Percentiles rank a stretch among this genome's conserved stretches.
Conservation (phyloP, 257 asterid genomes). For the Misopates orontium region DNA sequence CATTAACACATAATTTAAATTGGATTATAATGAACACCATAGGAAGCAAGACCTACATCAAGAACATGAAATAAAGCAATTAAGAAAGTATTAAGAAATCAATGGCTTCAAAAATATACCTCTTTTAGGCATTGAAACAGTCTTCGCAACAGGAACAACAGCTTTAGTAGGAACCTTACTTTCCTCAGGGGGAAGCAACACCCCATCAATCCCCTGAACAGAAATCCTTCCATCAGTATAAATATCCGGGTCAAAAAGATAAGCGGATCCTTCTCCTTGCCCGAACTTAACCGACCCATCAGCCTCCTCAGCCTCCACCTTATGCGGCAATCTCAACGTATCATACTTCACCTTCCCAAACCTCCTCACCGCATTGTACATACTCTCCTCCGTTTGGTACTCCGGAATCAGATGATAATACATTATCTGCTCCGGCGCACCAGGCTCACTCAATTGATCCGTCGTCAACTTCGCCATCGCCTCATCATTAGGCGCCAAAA, state of each 20-base stretch:
- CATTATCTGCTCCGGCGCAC: conserved; percentile 93
- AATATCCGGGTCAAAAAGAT: conserved; percentile 86
- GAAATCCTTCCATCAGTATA: conserved; percentile 95
- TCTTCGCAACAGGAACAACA: conserved; percentile 43
- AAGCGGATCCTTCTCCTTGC: conserved; percentile 66
- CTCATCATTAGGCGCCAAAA: conserved; percentile 87
- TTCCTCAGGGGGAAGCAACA: conserved; percentile 71
- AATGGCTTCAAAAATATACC: conserved; percentile 36
- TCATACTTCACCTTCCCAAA: conserved; percentile 85
- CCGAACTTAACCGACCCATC: conserved; percentile 93
- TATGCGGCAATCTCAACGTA: conserved; percentile 80
- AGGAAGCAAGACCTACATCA: too few species aligned
- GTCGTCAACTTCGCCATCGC: conserved; percentile 93
- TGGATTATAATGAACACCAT: too few species aligned
- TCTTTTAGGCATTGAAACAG: conserved; percentile 59
- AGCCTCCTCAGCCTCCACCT: conserved; percentile 87
- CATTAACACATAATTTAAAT: too few species aligned
- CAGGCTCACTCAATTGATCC: conserved; percentile 86
- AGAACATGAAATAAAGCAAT: background rate
- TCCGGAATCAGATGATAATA: conserved; percentile 84
- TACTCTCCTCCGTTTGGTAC: conserved; percentile 94
- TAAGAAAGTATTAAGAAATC: background rate
- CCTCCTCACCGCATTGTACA: conserved; percentile 88
- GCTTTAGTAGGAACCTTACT: conserved; percentile 36
- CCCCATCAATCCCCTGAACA: conserved; percentile 90